Conservation (phyloP, 495 filamentous ascomycete genomes). For the Staphylotrichum tortipilum region DNA sequence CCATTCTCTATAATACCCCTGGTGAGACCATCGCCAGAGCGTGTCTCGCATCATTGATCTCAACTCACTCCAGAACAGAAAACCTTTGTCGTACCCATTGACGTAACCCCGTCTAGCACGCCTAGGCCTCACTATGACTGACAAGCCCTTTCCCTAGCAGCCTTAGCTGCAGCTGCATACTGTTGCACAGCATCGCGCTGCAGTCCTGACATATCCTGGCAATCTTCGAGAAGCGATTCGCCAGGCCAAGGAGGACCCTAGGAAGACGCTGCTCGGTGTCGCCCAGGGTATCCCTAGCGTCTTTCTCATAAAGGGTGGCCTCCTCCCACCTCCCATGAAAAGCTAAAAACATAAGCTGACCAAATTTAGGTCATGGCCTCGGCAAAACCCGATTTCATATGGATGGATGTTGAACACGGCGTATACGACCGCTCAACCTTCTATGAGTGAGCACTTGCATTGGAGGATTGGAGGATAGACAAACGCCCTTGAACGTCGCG, state of each 20-base stretch:
- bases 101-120: too few relatives aligned
- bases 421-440: slow-evolving; percentile 1
- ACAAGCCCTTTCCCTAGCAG: slow-evolving; percentile 4
- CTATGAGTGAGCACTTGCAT: neutral
- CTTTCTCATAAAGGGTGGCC: neutral
- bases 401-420: slow-evolving; percentile 2
- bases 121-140: neutral
- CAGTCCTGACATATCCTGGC: slow-evolving; percentile 9
- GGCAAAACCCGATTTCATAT: neutral
- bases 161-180: slow-evolving; percentile 10
- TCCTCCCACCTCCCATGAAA: neutral
- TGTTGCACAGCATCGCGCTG: slow-evolving; percentile 5
- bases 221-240: slow-evolving; percentile 6
- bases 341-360: neutral
- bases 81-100: too few relatives aligned
- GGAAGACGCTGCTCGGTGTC: slow-evolving; percentile 2
- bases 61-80: too few relatives aligned
- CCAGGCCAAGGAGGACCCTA: neutral
- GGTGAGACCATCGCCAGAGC: too few relatives aligned
- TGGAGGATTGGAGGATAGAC: too few relatives aligned
- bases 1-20: too few relatives aligned
- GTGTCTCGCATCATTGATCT: too few relatives aligned
- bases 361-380: neutral
- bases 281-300: slow-evolving; percentile 2
- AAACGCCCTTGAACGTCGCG: too few relatives aligned